Base-by-base conservation (phyloP, 106 monocot genomes). In the Allium cepa region DNA sequence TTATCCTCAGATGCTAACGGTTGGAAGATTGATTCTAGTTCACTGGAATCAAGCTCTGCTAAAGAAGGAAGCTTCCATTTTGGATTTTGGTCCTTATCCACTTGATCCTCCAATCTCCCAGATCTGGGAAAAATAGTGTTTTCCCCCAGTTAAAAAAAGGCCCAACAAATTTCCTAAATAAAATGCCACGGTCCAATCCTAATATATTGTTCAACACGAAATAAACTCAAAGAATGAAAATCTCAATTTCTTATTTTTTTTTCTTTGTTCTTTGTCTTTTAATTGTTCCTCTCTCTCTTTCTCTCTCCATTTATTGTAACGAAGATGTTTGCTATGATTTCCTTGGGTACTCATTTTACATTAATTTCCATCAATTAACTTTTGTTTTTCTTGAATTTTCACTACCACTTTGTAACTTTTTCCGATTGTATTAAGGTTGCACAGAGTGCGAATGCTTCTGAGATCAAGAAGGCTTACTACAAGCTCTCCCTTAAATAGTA, bases 391-490 rank as follows among this genome's bases (percentile, higher is more conserved):
- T n/a, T n/a, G 9, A 1, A 6, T 8, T 46, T 47, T 46, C 46
- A 47, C 47, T 16, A 10, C 36, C 3, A 36, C 36, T 36, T 36
- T 36, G 36, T 36, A 36, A 36, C 28, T 45, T 62, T 7, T 62
- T 15, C 48, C 9, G 2, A 8, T 17, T 62, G 1, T 46, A 11
- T 4, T 66, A 97, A 93, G 77, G 87, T 99, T 66, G 73, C 80
- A 18, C 99, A 99, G 81, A 87, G 59, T 63, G 87, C 99, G 26
- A 93, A 93, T 69, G 80, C 73, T 8, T 93, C 99, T n/a, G 93
- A 99, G 80, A 99, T 99, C 77, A 99, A 93, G 99, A 90, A 93
- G 69, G 86, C 99, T 2, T 99, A 99, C 69, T 99, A 99, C 92
- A 99, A 99, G 76, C 99, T 99, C 50, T 99, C 99, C 22, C 78